phyloP scores from a whole-genome alignment of 1,139 yeast species.

The Candida sojae region DNA sequence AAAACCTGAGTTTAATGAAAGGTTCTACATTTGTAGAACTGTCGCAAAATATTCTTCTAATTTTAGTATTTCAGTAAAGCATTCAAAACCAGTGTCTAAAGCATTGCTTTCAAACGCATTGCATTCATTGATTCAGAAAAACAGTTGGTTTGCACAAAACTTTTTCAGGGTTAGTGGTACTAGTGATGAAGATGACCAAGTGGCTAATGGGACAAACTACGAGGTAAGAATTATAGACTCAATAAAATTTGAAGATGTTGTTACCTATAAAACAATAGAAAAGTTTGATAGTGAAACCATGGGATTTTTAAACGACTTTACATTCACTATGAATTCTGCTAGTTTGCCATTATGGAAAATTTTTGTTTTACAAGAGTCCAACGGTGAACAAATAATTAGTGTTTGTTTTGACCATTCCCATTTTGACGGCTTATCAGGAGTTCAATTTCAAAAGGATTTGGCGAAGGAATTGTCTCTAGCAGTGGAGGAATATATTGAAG shows the following conservation, averaged over 20 bases:
- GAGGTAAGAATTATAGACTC: conserved; percentile 18
- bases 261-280: conserved; percentile 17
- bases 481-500: conserved; percentile 8
- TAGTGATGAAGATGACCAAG: conserved; percentile 13
- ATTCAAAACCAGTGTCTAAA: conserved; percentile 17
- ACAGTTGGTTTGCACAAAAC: conserved; percentile 25
- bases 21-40: conserved; percentile 29
- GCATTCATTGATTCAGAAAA: conserved; percentile 19
- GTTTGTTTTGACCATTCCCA: conserved; percentile 35
- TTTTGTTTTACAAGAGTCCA: conserved; percentile 20
- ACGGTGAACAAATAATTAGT: conserved; percentile 23
- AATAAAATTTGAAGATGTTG: conserved; percentile 30
- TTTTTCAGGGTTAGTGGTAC: conserved; percentile 18
- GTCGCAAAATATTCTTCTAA: conserved; percentile 25
- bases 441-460: conserved; percentile 34
- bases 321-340: conserved; percentile 16
- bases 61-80: conserved; percentile 27
- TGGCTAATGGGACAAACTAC: conserved; percentile 18
- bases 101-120: conserved; percentile 28
- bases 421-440: conserved; percentile 38
- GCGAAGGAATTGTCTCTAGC: conserved; percentile 16
- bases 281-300: conserved; percentile 19
- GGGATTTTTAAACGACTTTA: conserved; percentile 17
- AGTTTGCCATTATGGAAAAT: conserved; percentile 35
- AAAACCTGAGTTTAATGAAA: conserved; percentile 22